Conservation (phyloP, 805 yeast genomes). For the Yarrowia keelungensis region DNA sequence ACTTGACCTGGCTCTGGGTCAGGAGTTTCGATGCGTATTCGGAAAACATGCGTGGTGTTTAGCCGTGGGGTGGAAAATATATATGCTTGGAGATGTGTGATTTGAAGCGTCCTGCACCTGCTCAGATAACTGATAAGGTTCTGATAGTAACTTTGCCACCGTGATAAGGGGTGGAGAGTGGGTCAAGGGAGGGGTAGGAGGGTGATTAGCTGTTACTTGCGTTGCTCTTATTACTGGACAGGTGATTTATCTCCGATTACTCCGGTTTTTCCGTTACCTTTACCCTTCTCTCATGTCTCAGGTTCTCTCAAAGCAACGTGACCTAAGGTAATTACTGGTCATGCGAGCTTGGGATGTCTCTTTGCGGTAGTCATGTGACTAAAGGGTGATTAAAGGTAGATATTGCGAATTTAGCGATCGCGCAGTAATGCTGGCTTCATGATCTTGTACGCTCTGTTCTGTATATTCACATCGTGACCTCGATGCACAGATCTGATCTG, state of each 20-base stretch:
- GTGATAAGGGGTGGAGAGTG: neutral
- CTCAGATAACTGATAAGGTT: slow-evolving; percentile 38
- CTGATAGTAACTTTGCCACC: slow-evolving; percentile 35
- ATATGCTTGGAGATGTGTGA: neutral
- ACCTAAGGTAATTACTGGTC: slow-evolving; percentile 5
- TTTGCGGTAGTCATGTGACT: neutral
- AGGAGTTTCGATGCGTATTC: slow-evolving; percentile 51
- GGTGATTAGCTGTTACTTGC: no score
- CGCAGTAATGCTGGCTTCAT: no score
- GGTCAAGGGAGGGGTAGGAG: no score
- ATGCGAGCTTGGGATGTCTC: neutral
- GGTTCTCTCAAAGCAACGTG: neutral
- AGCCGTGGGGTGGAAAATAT: neutral
- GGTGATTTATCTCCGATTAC: no score
- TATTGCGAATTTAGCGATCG: no score
- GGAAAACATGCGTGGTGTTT: slow-evolving; percentile 43
- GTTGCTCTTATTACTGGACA: no score
- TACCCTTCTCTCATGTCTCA: no score
- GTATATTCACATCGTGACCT: no score
- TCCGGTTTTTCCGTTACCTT: no score
- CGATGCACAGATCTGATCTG: neutral
- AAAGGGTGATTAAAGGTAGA: no score
- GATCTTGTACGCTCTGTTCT: no score
- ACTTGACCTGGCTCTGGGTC: slow-evolving; percentile 48
- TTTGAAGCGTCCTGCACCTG: slow-evolving; percentile 5